These are phyloP conservation scores for Mycena filopes DNA, from an alignment of 768 basidiomycete species.

Conservation along the genomic window DNA sequence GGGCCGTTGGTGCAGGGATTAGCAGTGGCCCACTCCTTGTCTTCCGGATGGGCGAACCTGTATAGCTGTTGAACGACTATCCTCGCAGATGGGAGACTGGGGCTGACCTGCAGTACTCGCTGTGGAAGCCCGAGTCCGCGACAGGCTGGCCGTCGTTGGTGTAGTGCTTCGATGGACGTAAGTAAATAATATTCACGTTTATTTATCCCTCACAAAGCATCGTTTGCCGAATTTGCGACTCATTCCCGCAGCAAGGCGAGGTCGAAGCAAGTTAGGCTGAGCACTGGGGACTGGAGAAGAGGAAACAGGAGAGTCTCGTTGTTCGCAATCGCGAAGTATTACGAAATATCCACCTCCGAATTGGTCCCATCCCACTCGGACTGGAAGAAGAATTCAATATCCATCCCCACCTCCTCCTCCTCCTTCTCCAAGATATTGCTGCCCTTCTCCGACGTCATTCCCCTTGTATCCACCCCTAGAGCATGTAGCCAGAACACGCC, in stretches of 20 bases:
- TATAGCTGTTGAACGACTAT: no score
- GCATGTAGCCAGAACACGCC: constrained; percentile 34
- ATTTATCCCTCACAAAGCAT: background rate
- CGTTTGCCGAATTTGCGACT: background rate
- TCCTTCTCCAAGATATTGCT: background rate
- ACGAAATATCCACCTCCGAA: no score
- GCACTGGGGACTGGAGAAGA: no score
- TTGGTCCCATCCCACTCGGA: no score
- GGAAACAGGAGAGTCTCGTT: no score
- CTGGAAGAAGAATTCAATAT: no score
- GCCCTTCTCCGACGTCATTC: background rate
- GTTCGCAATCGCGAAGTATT: no score
- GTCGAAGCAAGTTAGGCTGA: no score
- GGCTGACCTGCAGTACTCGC: constrained; percentile 32
- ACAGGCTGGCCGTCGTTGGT: constrained; percentile 31
- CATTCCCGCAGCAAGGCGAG: background rate
- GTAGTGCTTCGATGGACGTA: constrained; percentile 31
- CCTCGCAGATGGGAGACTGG: no score
- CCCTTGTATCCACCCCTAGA: background rate
- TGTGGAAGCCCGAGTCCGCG: constrained; percentile 23
- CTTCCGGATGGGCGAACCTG: constrained; percentile 42
- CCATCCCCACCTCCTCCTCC: background rate
- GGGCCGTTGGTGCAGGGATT: background rate
- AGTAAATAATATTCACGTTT: background rate
- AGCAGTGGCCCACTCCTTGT: constrained; percentile 37